Conservation (phyloP, 345 rosid species). For the Melastoma malabathricum region DNA sequence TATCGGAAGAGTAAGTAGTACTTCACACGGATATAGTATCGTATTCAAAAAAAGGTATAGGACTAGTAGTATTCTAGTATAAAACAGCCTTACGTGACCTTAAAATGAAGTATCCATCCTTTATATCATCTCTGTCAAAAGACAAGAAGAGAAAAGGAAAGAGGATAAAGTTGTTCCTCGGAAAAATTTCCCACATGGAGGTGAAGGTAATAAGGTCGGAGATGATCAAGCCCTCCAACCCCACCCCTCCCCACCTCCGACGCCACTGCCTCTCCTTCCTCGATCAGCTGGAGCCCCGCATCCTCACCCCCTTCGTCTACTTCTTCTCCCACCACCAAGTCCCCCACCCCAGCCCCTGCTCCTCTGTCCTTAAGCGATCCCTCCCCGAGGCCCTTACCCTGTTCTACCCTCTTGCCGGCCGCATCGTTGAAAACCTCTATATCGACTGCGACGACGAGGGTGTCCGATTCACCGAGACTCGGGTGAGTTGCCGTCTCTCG, state of each 20-base stretch:
- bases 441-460: conserved; percentile 8
- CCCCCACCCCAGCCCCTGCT: neutral
- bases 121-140: no score
- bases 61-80: no score
- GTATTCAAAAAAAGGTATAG: no score
- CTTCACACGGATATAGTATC: no score
- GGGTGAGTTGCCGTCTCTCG: neutral
- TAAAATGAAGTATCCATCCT: no score
- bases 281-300: conserved; percentile 4
- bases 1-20: no score
- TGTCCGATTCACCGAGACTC: neutral
- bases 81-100: no score
- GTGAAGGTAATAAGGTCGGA: neutral
- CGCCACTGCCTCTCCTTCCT: neutral
- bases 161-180: no score
- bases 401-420: conserved; percentile 5
- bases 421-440: conserved; percentile 2
- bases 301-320: neutral
- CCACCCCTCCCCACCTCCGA: conserved; percentile 3
- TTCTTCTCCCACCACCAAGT: neutral
- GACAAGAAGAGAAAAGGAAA: no score
- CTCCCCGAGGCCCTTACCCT: conserved; percentile 3
- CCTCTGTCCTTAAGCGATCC: neutral
- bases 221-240: conserved; percentile 8
- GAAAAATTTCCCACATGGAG: neutral